Conservation (phyloP, 2,329 filamentous ascomycete genomes). For the Aspergillus sp. region DNA sequence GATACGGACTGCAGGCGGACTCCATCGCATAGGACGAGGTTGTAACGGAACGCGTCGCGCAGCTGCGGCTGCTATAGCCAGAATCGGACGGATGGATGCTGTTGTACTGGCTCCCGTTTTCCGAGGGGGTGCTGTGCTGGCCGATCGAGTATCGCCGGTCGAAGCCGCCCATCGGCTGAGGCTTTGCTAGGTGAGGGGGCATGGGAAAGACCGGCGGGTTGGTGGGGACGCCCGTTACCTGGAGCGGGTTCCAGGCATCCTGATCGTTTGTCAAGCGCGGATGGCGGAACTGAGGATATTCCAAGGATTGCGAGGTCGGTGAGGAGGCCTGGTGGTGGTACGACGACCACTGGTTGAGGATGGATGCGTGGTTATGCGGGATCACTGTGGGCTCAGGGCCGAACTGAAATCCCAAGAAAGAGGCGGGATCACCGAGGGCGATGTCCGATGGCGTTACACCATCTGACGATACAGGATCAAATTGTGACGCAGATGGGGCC, state of each 20-base stretch:
- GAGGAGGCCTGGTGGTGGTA: conserved; percentile 16
- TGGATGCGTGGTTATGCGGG: conserved; percentile 17
- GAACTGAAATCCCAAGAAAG: conserved; percentile 27
- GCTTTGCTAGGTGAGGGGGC: conserved; percentile 15
- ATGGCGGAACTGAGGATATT: conserved; percentile 21
- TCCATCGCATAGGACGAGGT: conserved; percentile 28
- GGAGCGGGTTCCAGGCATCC: conserved; percentile 34
- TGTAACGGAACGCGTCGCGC: conserved; percentile 26
- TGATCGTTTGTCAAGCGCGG: conserved; percentile 20
- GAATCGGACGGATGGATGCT: conserved; percentile 32
- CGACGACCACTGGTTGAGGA: conserved; percentile 20
- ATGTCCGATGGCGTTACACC: conserved; percentile 12
- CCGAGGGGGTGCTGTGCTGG: conserved; percentile 29
- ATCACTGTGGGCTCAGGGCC: conserved; percentile 19
- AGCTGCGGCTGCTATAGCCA: conserved; percentile 33
- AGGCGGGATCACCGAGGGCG: conserved; percentile 20
- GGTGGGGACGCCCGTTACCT: conserved; percentile 23
- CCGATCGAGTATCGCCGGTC: conserved; percentile 23
- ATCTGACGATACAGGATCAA: conserved; percentile 11
- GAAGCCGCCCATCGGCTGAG: conserved; percentile 16
- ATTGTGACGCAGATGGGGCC: conserved; percentile 11
- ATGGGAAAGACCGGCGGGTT: conserved; percentile 17
- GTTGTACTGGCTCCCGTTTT: conserved; percentile 31
- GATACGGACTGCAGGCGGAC: conserved; percentile 25
- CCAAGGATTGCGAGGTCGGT: conserved; percentile 16